Base-by-base conservation (phyloP, 768 basidiomycete species). In the Pleurotus eryngii region DNA sequence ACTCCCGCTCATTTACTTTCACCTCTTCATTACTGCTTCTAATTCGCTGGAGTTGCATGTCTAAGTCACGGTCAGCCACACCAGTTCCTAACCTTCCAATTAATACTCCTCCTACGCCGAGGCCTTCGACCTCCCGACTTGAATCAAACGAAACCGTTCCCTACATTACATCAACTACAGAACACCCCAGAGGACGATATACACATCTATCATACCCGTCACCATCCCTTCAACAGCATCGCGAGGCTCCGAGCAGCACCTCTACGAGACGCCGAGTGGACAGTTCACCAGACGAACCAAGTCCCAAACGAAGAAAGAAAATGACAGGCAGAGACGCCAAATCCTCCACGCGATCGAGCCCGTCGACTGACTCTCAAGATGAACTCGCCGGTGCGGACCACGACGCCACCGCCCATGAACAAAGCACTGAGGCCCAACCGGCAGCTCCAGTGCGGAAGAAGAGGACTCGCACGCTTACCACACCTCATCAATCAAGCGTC, bases 401-500 rank as follows among this genome's bases (percentile, higher is more conserved):
- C 60, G 80, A 81, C 56, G 70, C 73, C 35, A 26, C 38, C 27
- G 77, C 72, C 40, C 76, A 70, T 57, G 76, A 72, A 47, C 75
- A 77, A 37, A 72, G 69, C 30, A 70, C 76, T 22, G 77, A 76
- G 61, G 67, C 64, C 55, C 69, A 68, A 57, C 67, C 71, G 15
- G 66, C 68, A 24, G 65, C 74, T 26, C 83, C 82, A 49, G 80
- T 82, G 60, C 90, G 90, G 79, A 90, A 90, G 72, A 92, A 90
- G 65, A 81, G 92, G 56, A 94, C 92, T 27, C 78, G 89, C 47
- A 90, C 88, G 22, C 75, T 94, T 56, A 94, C 92, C 40, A 94
- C 92, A 7, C 90, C 92, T 6, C 89, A 93, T 65, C 92, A 94
- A 68, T 86, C 92, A 55, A 87, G 89, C 11, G 91, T 92, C n/a